Base-by-base conservation (phyloP, 768 basidiomycete genomes). In the Macrolepiota dolichaula region DNA sequence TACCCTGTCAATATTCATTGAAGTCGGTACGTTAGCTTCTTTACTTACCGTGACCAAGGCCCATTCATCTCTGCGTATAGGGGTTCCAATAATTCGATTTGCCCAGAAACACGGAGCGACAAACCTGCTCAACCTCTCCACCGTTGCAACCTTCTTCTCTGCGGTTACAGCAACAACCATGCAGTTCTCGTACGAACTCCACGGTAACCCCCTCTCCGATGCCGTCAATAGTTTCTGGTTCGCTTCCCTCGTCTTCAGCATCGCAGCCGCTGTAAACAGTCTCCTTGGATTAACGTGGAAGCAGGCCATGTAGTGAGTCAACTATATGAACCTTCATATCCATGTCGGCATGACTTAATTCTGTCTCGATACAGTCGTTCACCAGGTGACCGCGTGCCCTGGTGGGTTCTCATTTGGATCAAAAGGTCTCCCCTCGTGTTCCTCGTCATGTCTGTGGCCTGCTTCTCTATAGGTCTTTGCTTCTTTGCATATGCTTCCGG, bases 381-480 rank as follows among this genome's bases (percentile, higher is more conserved):
- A 38, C 89, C 88, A 19, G 85, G 86, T 9, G 84, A 90, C 70
- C 84, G 86, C 56, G 87, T 89, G 46, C 88, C 89, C 0, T 89
- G 88, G 88, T 90, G 89, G 88, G 87, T 90, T 47, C 73, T 89
- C 59, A 92, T 92, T 65, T 93, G 89, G 91, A 92, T 92, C 75
- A 92, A 92, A 69, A 79, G 90, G 37, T 90, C 89, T 4, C 91
- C 91, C 13, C 78, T 93, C 36, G 88, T 92, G 63, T 91, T 92
- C 75, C 83, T 92, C 50, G 90, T 92, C 62, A 79, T 92, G 70
- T 91, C 91, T 56, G 90, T 92, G 49, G 88, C 89, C 42, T 89
- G 87, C 72, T 93, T 93, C 73, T 92, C 88, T 0, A 80, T 89
- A 44, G 91, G 91, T 13, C 79, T 92, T 17, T 86, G 88, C 67